Evolutionary conservation across 805 yeast species (phyloP), one percentile per base, ranked within the genome.

Genomic region (Blastobotrys americana): DNA sequence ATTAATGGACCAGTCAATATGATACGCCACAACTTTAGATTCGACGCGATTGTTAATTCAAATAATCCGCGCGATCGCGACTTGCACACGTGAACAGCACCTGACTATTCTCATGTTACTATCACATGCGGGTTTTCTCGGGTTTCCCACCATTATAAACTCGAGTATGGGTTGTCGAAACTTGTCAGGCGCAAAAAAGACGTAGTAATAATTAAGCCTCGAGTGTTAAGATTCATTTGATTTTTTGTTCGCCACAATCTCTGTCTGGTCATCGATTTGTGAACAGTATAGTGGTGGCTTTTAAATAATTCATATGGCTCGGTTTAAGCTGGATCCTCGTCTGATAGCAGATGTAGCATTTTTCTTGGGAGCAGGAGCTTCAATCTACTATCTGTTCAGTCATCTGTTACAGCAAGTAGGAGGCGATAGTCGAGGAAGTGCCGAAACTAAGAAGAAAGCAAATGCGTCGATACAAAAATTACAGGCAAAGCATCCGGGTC

Each of bases 361-460:
- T 5, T 64, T 77, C 27, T 55, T 74, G 1, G 79, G 88, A 17
- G 84, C 89, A 2, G 80, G 86, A 1, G 69, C 82, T 31, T 80
- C 88, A 2, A 71, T 82, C 48, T 84, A 83, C 58, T 84, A 81
- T 55, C 63, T 82, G 56, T 56, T 82, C 33, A 69, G 63, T 45
- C 67, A 67, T 36, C 47, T 77, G 19, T 49, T 74, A 49, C 63
- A 58, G 44, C 74, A 67, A 42, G 67, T 64, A 21, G 76, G 72
- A 20, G 68, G 70, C 1, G 73, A 60, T 13, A 17, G 38, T 5
- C 23, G 28, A n/a, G 51, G 73, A 9, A 67, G 73, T 45, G 73
- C 81, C 1, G 86, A 73, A 59, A 73, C 77, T 49, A 78, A 76
- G 73, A 79, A 70, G 57, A 77, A 71, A 67, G 84, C 80, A 25